Percentiles rank a stretch among this genome's conserved stretches.
These are phyloP conservation scores for Phytophthora ohioensis DNA, from an alignment of 352 stramenopile genomes.

Conservation along the genomic window DNA sequence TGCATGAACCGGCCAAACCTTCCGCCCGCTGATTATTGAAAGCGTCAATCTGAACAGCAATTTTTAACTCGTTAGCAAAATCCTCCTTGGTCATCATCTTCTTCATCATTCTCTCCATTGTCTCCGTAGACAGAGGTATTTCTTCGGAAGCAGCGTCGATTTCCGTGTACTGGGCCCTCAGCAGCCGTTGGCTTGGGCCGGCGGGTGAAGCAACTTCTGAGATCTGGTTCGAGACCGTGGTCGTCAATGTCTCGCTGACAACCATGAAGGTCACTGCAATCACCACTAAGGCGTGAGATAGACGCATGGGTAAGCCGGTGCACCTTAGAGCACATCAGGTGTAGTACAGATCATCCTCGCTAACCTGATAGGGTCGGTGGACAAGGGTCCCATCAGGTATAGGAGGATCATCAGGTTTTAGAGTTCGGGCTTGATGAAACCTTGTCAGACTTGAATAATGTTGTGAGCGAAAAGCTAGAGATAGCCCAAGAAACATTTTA, in stretches of 20 bases:
- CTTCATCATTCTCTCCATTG: neutral
- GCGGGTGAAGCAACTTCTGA: neutral
- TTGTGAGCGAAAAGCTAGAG: too few species aligned
- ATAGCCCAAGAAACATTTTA: too few species aligned
- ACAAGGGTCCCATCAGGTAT: neutral
- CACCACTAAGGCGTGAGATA: neutral
- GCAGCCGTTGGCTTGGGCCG: neutral
- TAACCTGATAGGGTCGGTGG: neutral
- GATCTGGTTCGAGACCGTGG: neutral
- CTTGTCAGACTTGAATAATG: too few species aligned
- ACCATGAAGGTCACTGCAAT: neutral
- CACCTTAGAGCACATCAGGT: neutral
- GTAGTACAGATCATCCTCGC: neutral
- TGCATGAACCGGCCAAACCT: neutral
- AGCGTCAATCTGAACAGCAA: neutral
- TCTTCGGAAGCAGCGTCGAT: neutral
- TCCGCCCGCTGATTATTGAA: neutral
- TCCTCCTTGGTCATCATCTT: neutral
- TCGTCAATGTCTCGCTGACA: neutral
- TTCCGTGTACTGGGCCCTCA: neutral
- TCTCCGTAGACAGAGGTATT: neutral
- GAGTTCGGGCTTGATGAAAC: too few species aligned
- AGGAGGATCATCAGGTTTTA: neutral
- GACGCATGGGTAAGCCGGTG: neutral
- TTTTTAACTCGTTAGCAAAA: neutral